These are phyloP conservation scores for Laburnicola sp. DNA, from an alignment of 2,329 filamentous ascomycete species.

Conservation along the genomic window DNA sequence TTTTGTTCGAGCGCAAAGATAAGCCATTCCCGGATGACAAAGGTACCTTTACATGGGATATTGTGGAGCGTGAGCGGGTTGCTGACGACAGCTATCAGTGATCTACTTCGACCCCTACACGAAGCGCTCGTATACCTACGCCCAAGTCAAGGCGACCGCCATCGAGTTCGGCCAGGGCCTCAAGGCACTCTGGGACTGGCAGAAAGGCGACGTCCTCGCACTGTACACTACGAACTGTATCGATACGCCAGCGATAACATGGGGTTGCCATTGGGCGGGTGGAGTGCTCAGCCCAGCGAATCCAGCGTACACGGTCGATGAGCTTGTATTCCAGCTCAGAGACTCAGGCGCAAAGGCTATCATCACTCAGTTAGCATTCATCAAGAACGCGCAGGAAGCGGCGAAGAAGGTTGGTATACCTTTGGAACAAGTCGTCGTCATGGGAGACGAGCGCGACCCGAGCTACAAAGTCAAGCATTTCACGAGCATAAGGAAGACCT, in stretches of 20 bases:
- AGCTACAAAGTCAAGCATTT: slow-evolving; percentile 69
- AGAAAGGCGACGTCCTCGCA: slow-evolving; percentile 79
- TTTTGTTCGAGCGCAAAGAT: slow-evolving; percentile 72
- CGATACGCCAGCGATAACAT: slow-evolving; percentile 75
- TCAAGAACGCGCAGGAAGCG: slow-evolving; percentile 68
- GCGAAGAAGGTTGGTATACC: slow-evolving; percentile 71
- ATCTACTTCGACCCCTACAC: slow-evolving; percentile 78
- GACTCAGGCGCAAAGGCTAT: slow-evolving; percentile 76
- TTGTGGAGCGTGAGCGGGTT: background rate
- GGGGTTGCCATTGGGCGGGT: slow-evolving; percentile 82
- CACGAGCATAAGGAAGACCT: slow-evolving; percentile 67
- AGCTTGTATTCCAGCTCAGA: slow-evolving; percentile 81
- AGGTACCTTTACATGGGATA: slow-evolving; percentile 52
- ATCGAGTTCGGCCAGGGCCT: slow-evolving; percentile 80
- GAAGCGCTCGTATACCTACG: slow-evolving; percentile 69
- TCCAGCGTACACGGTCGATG: slow-evolving; percentile 79
- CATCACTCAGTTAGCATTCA: slow-evolving; percentile 69
- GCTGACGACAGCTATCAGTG: slow-evolving; percentile 53
- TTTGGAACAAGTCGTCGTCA: slow-evolving; percentile 71
- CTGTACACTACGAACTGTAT: slow-evolving; percentile 86
- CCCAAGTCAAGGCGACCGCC: slow-evolving; percentile 66
- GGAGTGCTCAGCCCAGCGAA: slow-evolving; percentile 84
- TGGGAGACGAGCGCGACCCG: slow-evolving; percentile 70
- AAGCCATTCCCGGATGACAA: slow-evolving; percentile 71
- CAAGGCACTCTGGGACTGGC: slow-evolving; percentile 73